Evolutionary conservation across 495 filamentous ascomycete species (phyloP).

Genomic region (Platismatia glauca): DNA sequence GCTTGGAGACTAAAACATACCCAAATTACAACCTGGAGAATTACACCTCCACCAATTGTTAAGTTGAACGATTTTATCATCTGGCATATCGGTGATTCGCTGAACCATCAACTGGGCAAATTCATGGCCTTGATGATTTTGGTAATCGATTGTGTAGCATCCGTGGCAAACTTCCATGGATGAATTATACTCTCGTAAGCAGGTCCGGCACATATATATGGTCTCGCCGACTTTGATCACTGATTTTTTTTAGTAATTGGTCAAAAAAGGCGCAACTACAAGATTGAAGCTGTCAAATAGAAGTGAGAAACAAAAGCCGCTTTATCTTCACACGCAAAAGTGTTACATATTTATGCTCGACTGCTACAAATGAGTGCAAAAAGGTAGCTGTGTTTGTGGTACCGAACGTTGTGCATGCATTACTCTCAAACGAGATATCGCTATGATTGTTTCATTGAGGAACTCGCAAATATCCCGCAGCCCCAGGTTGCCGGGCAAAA

Average conservation of each 20-base stretch:
- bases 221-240: not conserved
- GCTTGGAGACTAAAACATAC: not conserved
- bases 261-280: not conserved
- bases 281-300: not conserved
- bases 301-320: not conserved
- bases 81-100: constrained; percentile 1
- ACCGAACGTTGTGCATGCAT: not conserved
- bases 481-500: not conserved
- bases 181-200: not conserved
- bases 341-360: too few species aligned
- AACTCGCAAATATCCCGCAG: not conserved
- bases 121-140: constrained; percentile 1
- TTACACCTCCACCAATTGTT: constrained; percentile 1
- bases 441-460: not conserved
- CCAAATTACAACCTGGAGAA: not conserved
- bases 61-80: not conserved
- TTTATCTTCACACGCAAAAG: too few species aligned
- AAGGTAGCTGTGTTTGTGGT: not conserved
- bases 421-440: not conserved
- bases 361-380: not conserved
- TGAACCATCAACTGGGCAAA: not conserved
- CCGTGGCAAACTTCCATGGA: not conserved
- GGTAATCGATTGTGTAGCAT: not conserved
- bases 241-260: not conserved
- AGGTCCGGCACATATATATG: not conserved